phyloP scores from a whole-genome alignment of 805 yeast genomes.

The Myxozyma geophila region DNA sequence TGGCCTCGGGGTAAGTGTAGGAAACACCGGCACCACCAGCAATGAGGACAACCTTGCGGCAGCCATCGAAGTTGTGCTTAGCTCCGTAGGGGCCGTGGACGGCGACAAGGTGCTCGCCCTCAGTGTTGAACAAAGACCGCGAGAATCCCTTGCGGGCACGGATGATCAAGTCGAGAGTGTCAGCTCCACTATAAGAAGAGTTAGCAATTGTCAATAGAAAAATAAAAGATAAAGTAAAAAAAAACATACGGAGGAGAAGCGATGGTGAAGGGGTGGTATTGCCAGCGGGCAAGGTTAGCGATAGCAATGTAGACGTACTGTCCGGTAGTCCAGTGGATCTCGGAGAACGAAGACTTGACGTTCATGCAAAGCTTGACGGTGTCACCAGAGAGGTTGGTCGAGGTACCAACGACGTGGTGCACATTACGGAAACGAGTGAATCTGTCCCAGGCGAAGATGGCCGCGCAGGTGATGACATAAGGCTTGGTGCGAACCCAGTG shows the following conservation, averaged over 20 bases:
- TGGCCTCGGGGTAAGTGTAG: constrained; percentile 41
- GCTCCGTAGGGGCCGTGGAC: constrained; percentile 36
- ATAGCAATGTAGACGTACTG: constrained; percentile 37
- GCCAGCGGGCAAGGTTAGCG: constrained; percentile 32
- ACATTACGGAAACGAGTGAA: constrained; percentile 32
- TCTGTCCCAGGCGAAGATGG: constrained; percentile 36
- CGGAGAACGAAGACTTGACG: constrained; percentile 31
- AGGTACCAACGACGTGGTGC: constrained; percentile 33
- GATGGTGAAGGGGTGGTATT: constrained; percentile 37
- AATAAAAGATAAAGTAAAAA: no score
- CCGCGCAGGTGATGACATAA: constrained; percentile 37
- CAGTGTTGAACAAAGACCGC: constrained; percentile 29
- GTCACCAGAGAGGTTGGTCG: constrained; percentile 33
- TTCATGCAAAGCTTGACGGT: constrained; percentile 36
- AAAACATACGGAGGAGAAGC: constrained; percentile 34
- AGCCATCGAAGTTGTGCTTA: constrained; percentile 32
- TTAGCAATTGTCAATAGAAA: neutral
- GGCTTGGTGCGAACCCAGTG: constrained; percentile 36
- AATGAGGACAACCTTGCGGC: constrained; percentile 39
- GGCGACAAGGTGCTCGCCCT: constrained; percentile 34
- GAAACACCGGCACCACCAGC: constrained; percentile 46
- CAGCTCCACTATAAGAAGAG: constrained; percentile 28
- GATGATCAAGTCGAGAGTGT: constrained; percentile 40
- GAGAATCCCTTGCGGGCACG: constrained; percentile 45
- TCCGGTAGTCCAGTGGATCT: constrained; percentile 39